Evolutionary conservation across 2,329 filamentous ascomycete genomes (phyloP), one percentile per base, ranked within the genome.

Genomic region (Plenodomus lindquistii): DNA sequence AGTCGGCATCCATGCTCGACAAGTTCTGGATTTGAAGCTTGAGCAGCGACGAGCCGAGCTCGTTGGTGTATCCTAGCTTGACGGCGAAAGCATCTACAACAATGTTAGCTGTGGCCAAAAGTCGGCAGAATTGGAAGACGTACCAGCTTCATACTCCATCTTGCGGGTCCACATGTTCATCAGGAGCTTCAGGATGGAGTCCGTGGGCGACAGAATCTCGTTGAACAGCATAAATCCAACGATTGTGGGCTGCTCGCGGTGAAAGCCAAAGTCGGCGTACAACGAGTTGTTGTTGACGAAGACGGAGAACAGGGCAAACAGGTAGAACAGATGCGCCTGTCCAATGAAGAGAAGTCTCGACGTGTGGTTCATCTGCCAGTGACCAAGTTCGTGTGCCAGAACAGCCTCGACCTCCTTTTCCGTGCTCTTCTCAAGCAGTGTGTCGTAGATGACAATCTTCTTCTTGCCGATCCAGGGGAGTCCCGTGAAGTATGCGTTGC

Each of bases 371-470:
- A 96, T 84, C 65, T 88, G 93, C 94, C 94, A 99, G 79, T 99
- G 94, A 42, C 94, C 94, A 40, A 99, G 83, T 75, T 99, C 94
- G 72, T 99, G 94, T 29, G 91, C 92, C 44, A 99, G 79, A 44
- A 99, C 92, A 58, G 94, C 93, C 50, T 96, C 90, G 35, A 99
- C 92, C 75, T 99, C 94, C 67, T 94, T 83, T 3, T 89, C 86
- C 54, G 92, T 85, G 72, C 88, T 94, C 83, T 97, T 96, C 75
- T 97, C 93, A 55, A 99, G 91, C 55, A 99, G 77, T 4, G 95
- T 99, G 71, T 99, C 94, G 72, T 96, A 99, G 69, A 99, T 95
- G 67, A 99, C 94, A 78, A 99, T 99, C 79, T 97, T 95, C 83
- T 97, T 97, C 83, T 97, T 97, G 38, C 67, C 67, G 36, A 71